phyloP scores from a whole-genome alignment of 148 eudicot species.

The Camellia lanceoleosa region DNA sequence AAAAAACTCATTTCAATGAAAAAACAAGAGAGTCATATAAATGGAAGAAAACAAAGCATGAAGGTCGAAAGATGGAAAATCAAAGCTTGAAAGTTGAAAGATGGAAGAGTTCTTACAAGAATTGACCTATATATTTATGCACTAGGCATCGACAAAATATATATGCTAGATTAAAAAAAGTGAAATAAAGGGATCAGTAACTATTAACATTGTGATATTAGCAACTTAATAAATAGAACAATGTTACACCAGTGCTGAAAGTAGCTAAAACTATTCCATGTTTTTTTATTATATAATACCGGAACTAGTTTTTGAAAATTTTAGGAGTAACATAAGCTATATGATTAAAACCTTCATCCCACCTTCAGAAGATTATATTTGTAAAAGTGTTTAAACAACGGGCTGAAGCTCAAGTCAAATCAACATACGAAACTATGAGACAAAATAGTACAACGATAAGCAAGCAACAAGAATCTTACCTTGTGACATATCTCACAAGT shows the following conservation, averaged over 20 bases:
- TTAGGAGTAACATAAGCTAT: background rate
- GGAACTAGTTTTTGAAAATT: background rate
- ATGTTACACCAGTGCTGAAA: no score
- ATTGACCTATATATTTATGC: background rate
- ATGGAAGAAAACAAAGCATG: background rate
- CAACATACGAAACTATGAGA: background rate
- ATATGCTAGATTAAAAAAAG: background rate
- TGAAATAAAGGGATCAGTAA: background rate
- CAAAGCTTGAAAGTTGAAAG: background rate
- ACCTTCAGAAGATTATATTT: background rate
- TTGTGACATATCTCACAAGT: slow-evolving; percentile 93
- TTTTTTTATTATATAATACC: no score
- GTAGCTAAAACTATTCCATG: no score
- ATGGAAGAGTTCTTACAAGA: background rate
- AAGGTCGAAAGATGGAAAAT: background rate
- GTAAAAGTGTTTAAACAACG: background rate
- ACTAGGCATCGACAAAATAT: background rate
- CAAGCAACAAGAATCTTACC: slow-evolving; percentile 33
- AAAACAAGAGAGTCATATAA: background rate
- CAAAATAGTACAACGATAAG: background rate
- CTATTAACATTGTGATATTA: no score
- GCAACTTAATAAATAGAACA: no score
- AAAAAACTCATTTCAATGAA: background rate
- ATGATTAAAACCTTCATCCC: background rate
- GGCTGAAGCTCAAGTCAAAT: background rate